A percentile compares a stretch with the other conserved stretches of the same genome.
These are phyloP conservation scores for Dothidotthia symphoricarpi DNA, from an alignment of 2,329 filamentous ascomycete genomes.

Conservation along the genomic window DNA sequence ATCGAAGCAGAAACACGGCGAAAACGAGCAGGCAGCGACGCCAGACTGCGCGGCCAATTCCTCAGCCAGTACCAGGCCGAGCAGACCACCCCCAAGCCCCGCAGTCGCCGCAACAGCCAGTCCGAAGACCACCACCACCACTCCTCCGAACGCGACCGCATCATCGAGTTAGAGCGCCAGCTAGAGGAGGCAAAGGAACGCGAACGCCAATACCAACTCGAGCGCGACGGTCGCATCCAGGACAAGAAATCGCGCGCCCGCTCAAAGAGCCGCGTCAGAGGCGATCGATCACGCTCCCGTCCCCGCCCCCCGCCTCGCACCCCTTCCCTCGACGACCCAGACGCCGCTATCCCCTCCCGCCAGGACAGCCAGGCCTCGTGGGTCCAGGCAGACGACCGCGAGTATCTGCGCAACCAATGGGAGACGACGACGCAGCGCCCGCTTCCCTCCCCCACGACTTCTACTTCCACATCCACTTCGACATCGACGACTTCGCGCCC, in stretches of 20 bases:
- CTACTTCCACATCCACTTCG: too few relatives aligned
- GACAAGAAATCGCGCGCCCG: slow-evolving; percentile 40
- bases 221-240: slow-evolving; percentile 55
- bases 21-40: slow-evolving; percentile 61
- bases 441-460: too few relatives aligned
- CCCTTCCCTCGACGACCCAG: slow-evolving; percentile 44
- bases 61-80: slow-evolving; percentile 83
- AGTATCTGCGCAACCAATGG: slow-evolving; percentile 61
- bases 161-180: slow-evolving; percentile 76
- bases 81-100: slow-evolving; percentile 48
- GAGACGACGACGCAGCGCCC: too few relatives aligned
- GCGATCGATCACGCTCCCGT: slow-evolving; percentile 36
- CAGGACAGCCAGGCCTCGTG: slow-evolving; percentile 59
- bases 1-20: slow-evolving; percentile 66
- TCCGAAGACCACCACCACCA: slow-evolving; percentile 43
- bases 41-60: slow-evolving; percentile 75
- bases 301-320: slow-evolving; percentile 38
- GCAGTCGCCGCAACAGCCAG: slow-evolving; percentile 41
- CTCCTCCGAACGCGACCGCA: slow-evolving; percentile 62
- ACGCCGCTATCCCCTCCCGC: slow-evolving; percentile 31
- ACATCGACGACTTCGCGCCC: slow-evolving; percentile 31
- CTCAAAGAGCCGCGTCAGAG: slow-evolving; percentile 37
- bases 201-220: slow-evolving; percentile 62
- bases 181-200: slow-evolving; percentile 66
- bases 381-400: slow-evolving; percentile 64